Evolutionary conservation across 2,329 filamentous ascomycete species (phyloP).

Genomic region (Aureobasidium sp.): DNA sequence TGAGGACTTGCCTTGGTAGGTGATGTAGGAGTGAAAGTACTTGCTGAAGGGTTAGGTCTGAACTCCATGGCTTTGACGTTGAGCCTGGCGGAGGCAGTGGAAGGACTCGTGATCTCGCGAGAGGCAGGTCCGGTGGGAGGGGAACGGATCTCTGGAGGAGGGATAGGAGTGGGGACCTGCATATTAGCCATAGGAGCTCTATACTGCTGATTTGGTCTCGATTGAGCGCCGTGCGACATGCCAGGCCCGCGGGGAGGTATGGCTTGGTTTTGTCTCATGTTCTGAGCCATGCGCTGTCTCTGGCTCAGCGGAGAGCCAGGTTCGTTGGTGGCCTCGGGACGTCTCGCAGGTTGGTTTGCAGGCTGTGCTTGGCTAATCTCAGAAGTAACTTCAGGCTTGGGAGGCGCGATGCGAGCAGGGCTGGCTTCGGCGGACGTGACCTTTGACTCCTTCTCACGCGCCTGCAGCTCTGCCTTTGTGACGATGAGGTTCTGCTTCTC

Average conservation of each 20-base stretch:
- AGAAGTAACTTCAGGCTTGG: conserved; percentile 12
- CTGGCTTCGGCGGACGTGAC: conserved; percentile 34
- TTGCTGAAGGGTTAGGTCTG: conserved; percentile 73
- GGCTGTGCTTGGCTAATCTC: conserved; percentile 7
- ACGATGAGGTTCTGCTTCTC: conserved; percentile 89
- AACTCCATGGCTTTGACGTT: conserved; percentile 68
- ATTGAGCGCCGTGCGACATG: neutral
- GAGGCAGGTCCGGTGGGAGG: conserved; percentile 62
- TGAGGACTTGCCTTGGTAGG: conserved; percentile 41
- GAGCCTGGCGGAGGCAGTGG: conserved; percentile 48
- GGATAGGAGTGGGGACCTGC: conserved; percentile 12
- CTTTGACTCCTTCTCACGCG: conserved; percentile 48
- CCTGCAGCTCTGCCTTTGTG: conserved; percentile 73
- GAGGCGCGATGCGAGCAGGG: conserved; percentile 23
- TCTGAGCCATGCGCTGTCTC: conserved; percentile 12
- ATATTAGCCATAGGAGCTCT: neutral
- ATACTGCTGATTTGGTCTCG: conserved; percentile 6
- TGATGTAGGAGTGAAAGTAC: conserved; percentile 70
- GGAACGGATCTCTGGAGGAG: conserved; percentile 25
- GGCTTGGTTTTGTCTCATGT: neutral
- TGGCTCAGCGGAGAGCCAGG: conserved; percentile 4
- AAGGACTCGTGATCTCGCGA: conserved; percentile 46
- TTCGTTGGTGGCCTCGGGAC: neutral
- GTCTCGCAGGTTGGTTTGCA: neutral
- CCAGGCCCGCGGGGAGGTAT: conserved; percentile 11